These are phyloP conservation scores for Meyerozyma guilliermondii DNA, from an alignment of 1,139 yeast genomes.

Conservation along the genomic window DNA sequence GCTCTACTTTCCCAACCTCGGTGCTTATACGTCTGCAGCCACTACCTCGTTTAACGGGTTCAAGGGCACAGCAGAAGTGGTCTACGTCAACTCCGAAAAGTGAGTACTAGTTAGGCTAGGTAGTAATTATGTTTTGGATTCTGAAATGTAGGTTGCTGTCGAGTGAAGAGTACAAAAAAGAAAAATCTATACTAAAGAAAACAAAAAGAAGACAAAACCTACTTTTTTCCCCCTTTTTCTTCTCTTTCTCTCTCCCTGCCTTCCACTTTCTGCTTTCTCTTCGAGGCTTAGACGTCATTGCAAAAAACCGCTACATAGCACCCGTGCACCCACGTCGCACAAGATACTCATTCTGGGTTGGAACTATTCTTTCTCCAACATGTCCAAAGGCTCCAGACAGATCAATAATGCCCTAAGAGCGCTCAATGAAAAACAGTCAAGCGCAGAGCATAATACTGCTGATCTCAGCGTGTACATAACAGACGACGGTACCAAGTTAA, in stretches of 20 bases:
- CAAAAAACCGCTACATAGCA: background rate
- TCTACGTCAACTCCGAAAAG: constrained; percentile 51
- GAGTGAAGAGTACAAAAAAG: no score
- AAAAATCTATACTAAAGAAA: no score
- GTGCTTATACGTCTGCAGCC: constrained; percentile 94
- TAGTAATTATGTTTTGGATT: background rate
- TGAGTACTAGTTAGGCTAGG: constrained; percentile 1
- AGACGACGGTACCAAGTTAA: constrained; percentile 63
- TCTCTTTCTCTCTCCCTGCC: no score
- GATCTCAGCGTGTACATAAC: constrained; percentile 56
- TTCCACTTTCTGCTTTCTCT: background rate
- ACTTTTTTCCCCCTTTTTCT: no score
- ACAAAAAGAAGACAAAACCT: no score
- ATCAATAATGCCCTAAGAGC: constrained; percentile 76
- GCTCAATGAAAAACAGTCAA: constrained; percentile 46
- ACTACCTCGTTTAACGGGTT: constrained; percentile 89
- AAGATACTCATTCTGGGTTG: background rate
- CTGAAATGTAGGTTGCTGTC: background rate
- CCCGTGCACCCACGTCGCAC: background rate
- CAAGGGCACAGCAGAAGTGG: constrained; percentile 52
- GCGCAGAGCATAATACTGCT: constrained; percentile 13
- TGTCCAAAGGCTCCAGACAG: constrained; percentile 43
- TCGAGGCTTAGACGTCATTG: background rate
- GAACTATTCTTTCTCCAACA: background rate
- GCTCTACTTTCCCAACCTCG: constrained; percentile 78